Base-by-base conservation (phyloP, 495 filamentous ascomycete species). In the Podospora conica region DNA sequence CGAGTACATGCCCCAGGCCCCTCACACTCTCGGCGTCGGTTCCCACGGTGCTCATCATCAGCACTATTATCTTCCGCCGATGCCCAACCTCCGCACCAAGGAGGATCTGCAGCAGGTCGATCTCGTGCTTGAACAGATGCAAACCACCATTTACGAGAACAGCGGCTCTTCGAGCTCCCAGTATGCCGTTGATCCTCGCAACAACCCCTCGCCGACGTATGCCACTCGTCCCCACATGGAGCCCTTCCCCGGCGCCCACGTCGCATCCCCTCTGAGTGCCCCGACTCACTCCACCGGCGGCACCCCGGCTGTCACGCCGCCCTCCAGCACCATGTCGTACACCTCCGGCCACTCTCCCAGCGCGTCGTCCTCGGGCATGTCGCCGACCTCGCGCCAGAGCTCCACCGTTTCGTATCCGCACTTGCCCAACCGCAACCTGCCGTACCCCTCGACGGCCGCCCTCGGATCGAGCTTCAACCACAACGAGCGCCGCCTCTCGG, bases 51-150 rank as follows among this genome's bases (percentile, higher is more conserved):
- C 84, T 10, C 81, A 87, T 40, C 83, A 84, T 23, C 84, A 88
- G 70, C 84, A 85, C 40, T 88, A 89, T 60, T 96, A 93, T 72
- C 83, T 98, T 22, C 94, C 94, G 23, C 86, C 89, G 8, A 88
- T 94, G 82, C 87, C 89, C 18, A 93, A 96, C 66, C 81, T 96
- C 48, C 87, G 92, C 67, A 96, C 92, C 63, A 97, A 98, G 85
- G 91, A 85, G 69, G 94, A 99, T 69, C 81, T 99, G 24, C 82
- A 93, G 73, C 89, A 93, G 74, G 90, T 96, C 73, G 94, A 98
- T 77, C 88, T 92, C 66, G 89, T 97, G 79, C 83, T 99, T 48
- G 91, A 96, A 76, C 91, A 97, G 77, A 92, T 98, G 83, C 93
- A 97, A 71, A 84, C 87, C 67, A 96, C 94, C 9, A 90, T 97